These are phyloP conservation scores for Falciphora oryzae DNA, from an alignment of 2,329 filamentous ascomycete species.

Conservation along the genomic window DNA sequence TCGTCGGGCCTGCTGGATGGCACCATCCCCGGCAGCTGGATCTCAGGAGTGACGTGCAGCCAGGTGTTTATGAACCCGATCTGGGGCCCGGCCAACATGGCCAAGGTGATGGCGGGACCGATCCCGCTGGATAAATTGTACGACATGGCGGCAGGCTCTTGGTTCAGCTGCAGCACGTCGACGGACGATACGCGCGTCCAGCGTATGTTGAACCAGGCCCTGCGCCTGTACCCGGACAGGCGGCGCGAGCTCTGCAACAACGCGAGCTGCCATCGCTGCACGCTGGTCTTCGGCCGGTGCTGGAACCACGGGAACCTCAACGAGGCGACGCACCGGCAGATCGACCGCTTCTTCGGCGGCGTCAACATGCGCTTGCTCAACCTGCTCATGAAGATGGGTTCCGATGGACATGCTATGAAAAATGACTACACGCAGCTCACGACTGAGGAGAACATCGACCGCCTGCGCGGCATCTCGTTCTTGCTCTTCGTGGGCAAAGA, in stretches of 20 bases:
- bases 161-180: conserved; percentile 48
- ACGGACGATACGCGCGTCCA: conserved; percentile 43
- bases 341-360: conserved; percentile 57
- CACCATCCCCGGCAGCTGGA: conserved; percentile 50
- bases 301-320: conserved; percentile 63
- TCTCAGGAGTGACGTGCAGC: conserved; percentile 51
- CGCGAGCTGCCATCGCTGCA: conserved; percentile 54
- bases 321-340: conserved; percentile 56
- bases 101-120: conserved; percentile 46
- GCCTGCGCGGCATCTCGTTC: conserved; percentile 48
- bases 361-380: conserved; percentile 53
- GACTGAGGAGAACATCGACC: conserved; percentile 41
- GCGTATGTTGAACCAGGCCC: conserved; percentile 44
- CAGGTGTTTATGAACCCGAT: conserved; percentile 61
- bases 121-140: conserved; percentile 46
- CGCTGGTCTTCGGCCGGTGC: conserved; percentile 55
- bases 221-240: conserved; percentile 52
- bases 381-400: conserved; percentile 52
- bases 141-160: conserved; percentile 39
- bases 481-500: conserved; percentile 50
- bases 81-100: conserved; percentile 49
- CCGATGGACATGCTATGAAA: conserved; percentile 42
- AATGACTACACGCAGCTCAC: conserved; percentile 44
- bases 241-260: conserved; percentile 55
- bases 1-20: conserved; percentile 55